Evolutionary conservation across 2,329 filamentous ascomycete genomes (phyloP).

Genomic region (Penicillium sp.): DNA sequence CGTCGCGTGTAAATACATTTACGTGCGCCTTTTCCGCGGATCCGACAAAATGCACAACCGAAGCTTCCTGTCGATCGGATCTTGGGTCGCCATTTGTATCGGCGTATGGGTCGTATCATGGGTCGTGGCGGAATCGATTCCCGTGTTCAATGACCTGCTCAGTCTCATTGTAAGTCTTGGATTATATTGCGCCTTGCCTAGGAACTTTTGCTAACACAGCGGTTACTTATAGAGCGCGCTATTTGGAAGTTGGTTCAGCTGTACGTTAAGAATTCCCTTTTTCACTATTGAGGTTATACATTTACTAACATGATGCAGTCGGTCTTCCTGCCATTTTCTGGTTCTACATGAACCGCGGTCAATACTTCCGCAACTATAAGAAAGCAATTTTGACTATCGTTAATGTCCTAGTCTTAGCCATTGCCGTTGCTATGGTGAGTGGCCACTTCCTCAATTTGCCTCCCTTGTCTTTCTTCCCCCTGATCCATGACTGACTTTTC

Average conservation of each 20-base stretch:
- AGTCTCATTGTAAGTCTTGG: slow-evolving; percentile 52
- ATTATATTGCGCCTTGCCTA: neutral
- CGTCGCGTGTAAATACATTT: slow-evolving; percentile 65
- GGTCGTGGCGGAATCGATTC: slow-evolving; percentile 67
- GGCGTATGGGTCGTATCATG: slow-evolving; percentile 60
- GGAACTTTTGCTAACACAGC: slow-evolving; percentile 6
- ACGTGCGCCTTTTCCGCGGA: slow-evolving; percentile 60
- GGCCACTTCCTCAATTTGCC: neutral
- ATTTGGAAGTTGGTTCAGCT: slow-evolving; percentile 67
- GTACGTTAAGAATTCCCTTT: slow-evolving; percentile 13
- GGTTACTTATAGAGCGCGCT: slow-evolving; percentile 47
- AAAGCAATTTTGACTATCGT: slow-evolving; percentile 29
- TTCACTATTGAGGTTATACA: neutral
- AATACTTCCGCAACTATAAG: slow-evolving; percentile 29
- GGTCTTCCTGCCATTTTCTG: slow-evolving; percentile 42
- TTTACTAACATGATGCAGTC: slow-evolving; percentile 22
- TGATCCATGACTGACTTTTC: slow-evolving; percentile 2
- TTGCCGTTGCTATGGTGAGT: slow-evolving; percentile 23
- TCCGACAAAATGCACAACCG: slow-evolving; percentile 54
- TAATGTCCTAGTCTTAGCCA: slow-evolving; percentile 22
- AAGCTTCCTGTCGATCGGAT: slow-evolving; percentile 50
- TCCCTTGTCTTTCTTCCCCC: too few relatives aligned
- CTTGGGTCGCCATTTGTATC: slow-evolving; percentile 59
- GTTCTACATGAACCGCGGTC: slow-evolving; percentile 35
- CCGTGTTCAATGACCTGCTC: slow-evolving; percentile 65